Evolutionary conservation across 352 stramenopile species (phyloP).

Genomic region (Globisporangium cederbergense): DNA sequence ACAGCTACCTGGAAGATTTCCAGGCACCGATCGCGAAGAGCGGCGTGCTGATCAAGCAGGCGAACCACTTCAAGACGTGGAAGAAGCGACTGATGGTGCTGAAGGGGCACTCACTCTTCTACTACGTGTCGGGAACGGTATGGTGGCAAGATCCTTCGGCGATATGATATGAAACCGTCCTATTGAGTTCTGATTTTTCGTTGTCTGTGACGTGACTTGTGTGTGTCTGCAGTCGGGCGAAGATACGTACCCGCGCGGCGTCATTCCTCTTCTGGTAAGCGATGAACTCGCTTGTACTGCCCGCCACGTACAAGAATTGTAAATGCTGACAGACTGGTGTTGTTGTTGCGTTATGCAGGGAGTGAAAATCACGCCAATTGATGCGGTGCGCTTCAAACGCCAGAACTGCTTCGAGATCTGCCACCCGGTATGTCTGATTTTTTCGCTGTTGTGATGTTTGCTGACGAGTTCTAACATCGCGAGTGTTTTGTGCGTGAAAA

Average conservation of each 20-base stretch:
- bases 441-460: neutral
- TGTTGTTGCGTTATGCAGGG: slow-evolving; percentile 21
- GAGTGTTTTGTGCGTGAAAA: slow-evolving; percentile 4
- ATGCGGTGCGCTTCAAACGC: slow-evolving; percentile 76
- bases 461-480: slow-evolving; percentile 3
- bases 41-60: slow-evolving; percentile 84
- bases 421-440: slow-evolving; percentile 42
- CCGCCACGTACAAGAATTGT: neutral
- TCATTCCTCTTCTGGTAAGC: slow-evolving; percentile 64
- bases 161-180: slow-evolving; percentile 8
- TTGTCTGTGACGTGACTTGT: slow-evolving; percentile 2
- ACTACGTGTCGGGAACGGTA: slow-evolving; percentile 87
- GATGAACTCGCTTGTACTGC: neutral
- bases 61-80: slow-evolving; percentile 88
- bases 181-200: slow-evolving; percentile 12
- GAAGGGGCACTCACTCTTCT: slow-evolving; percentile 84
- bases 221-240: slow-evolving; percentile 56
- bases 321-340: neutral
- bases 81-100: slow-evolving; percentile 89
- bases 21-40: slow-evolving; percentile 81
- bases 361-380: slow-evolving; percentile 77
- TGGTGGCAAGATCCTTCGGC: slow-evolving; percentile 15
- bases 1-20: slow-evolving; percentile 73
- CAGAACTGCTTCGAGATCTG: slow-evolving; percentile 88
- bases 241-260: slow-evolving; percentile 78